Evolutionary conservation across 179 eudicot genomes (phyloP), one percentile per base, ranked within the genome.

Genomic region (Silene vulgaris): DNA sequence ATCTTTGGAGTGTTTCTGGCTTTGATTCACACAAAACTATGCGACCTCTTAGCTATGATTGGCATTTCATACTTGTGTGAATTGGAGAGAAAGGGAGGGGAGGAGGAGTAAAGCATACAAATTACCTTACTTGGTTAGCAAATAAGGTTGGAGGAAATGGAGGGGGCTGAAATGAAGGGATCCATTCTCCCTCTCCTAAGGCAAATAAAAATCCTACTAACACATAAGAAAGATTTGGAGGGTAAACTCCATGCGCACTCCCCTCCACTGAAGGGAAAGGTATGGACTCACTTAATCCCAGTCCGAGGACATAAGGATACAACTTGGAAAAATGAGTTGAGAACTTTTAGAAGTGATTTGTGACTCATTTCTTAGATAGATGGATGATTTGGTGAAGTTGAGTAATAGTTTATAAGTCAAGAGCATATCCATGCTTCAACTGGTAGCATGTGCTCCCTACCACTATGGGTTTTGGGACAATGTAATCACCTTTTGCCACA

Each of bases 391-490:
- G 32, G 32, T 11, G 12, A 62, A 62, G 28, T 62, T 62, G 32
- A 62, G 66, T 62, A 28, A 23, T 62, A 62, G 8, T 45, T 45
- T 45, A 13, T 45, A 45, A 45, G 66, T 62, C 29, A 62, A 62
- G 66, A 6, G 32, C 30, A 21, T 21, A 62, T 0, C 32, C 66
- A 62, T 20, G 29, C 8, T 21, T 62, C 66, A 62, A 61, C 30
- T 23, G 66, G 66, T 20, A 21, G 66, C 66, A 62, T 62, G 29
- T 62, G 32, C 30, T 62, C 66, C 32, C 32, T 20, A 62, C 66
- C 2, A 62, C 11, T 45, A 45, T 21, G 16, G 29, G 66, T 62
- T 62, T 7, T 9, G 16, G 26, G 66, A 23, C 32, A 21, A 62
- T 14, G 8, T 64, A 12, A 13, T 11, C 52, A 45, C 11, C 52